phyloP scores from a whole-genome alignment of 768 basidiomycete genomes.

The Pisolithus orientalis region DNA sequence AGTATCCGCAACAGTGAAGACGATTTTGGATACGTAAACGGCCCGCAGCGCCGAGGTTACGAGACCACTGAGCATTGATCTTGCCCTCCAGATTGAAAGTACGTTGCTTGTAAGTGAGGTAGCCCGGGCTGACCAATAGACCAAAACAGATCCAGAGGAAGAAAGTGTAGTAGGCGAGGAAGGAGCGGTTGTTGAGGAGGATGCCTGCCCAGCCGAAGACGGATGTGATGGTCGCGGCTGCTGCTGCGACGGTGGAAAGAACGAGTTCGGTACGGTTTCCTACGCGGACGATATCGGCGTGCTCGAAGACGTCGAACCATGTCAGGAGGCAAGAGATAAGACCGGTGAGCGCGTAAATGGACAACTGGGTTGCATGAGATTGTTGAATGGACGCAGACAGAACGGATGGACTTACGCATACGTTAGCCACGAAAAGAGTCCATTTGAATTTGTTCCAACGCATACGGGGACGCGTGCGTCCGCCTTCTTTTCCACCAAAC shows the following conservation, averaged over 20 bases:
- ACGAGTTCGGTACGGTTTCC: slow-evolving; percentile 64
- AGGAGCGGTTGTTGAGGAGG: slow-evolving; percentile 76
- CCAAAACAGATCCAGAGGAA: slow-evolving; percentile 70
- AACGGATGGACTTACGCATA: too few relatives aligned
- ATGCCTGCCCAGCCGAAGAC: slow-evolving; percentile 75
- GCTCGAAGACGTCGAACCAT: slow-evolving; percentile 69
- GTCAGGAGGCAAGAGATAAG: slow-evolving; percentile 65
- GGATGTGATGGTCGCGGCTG: slow-evolving; percentile 55
- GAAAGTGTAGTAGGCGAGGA: slow-evolving; percentile 70
- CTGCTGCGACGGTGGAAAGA: slow-evolving; percentile 62
- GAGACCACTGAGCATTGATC: slow-evolving; percentile 72
- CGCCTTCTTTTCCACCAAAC: slow-evolving; percentile 36
- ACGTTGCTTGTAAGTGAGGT: slow-evolving; percentile 67
- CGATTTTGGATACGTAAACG: slow-evolving; percentile 70
- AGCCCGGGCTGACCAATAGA: slow-evolving; percentile 68
- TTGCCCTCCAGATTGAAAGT: slow-evolving; percentile 81
- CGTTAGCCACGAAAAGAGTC: too few relatives aligned
- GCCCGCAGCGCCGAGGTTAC: slow-evolving; percentile 49
- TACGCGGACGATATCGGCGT: slow-evolving; percentile 66
- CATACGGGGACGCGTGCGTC: slow-evolving; percentile 36
- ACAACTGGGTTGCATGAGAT: slow-evolving; percentile 35
- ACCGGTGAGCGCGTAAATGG: slow-evolving; percentile 54
- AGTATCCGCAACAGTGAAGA: slow-evolving; percentile 75
- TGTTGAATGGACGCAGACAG: too few relatives aligned
- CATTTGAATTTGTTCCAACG: slow-evolving; percentile 15